Percentiles rank a stretch among this genome's conserved stretches.
Conservation (phyloP, 2,329 filamentous ascomycete species). For the Epichloe sp. region DNA sequence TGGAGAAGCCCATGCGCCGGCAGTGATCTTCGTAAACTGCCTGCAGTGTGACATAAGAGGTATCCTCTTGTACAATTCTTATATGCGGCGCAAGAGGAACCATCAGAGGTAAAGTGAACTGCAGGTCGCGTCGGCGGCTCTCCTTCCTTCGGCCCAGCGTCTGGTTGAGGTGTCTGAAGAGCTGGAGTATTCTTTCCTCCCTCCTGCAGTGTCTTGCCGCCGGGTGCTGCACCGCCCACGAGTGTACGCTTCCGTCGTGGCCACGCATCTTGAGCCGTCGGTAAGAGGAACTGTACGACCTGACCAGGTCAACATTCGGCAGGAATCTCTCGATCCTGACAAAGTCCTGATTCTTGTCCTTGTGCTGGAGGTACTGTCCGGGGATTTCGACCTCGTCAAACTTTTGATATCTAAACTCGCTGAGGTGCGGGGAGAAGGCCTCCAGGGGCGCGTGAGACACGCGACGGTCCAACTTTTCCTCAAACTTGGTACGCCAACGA, state of each 20-base stretch:
- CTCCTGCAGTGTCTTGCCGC: conserved; percentile 83
- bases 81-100: conserved; percentile 91
- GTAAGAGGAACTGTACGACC: conserved; percentile 82
- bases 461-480: conserved; percentile 88
- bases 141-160: conserved; percentile 88
- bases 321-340: conserved; percentile 94
- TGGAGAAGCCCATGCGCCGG: conserved; percentile 70
- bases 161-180: conserved; percentile 96
- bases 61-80: conserved; percentile 88
- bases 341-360: conserved; percentile 98
- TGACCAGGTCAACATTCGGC: conserved; percentile 84
- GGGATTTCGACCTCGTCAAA: conserved; percentile 98
- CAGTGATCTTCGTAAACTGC: conserved; percentile 96
- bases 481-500: conserved; percentile 93
- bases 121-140: conserved; percentile 79
- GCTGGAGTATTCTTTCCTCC: conserved; percentile 87
- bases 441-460: conserved; percentile 64
- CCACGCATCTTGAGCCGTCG: conserved; percentile 89
- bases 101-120: conserved; percentile 93
- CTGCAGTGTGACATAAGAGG: conserved; percentile 87
- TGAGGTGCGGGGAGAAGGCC: conserved; percentile 80
- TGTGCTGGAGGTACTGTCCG: conserved; percentile 91
- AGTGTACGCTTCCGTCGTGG: conserved; percentile 92
- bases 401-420: conserved; percentile 93
- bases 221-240: conserved; percentile 92